Evolutionary conservation across 2,329 filamentous ascomycete genomes (phyloP), one percentile per base, ranked within the genome.

Genomic region (Neonectria ditissima): DNA sequence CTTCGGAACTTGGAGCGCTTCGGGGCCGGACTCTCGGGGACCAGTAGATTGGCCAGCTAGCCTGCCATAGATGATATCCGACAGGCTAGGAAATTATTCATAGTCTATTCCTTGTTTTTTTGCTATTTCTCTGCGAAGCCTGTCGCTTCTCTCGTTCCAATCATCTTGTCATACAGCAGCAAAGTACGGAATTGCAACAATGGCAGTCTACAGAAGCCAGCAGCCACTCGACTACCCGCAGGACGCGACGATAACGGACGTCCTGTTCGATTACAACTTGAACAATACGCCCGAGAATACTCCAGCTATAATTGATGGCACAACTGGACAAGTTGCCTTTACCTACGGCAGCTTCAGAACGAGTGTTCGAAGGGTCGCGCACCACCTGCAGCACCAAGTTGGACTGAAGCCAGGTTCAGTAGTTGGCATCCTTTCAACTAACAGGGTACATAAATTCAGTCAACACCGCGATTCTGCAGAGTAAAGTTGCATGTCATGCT

Each of bases 271-370:
- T 24, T 45, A 54, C 48, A 59, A 59, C 13, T 13, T 59, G 22
- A 59, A 59, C 24, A 37, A 45, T 34, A 54, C 50, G 14, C 43
- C 57, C 2, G 30, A 3, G 22, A n/a, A 59, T 1, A 59, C 53
- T 10, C 50, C 57, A 24, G 50, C 57, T 5, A 54, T 59, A 10
- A 59, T 59, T 2, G 57, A 59, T 47, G 57, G 57, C 2, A 48
- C 54, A 14, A 41, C 57, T 8, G 57, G 50, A 2, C 20, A 59
- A 54, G 41, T 48, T 10, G 32, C 16, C 18, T 59, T 59, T 34
- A 59, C 48, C 3, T 59, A 59, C 8, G 22, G 16, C n/a, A 59
- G 30, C 32, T 59, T 59, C 5, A 54, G 57, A 9, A 9, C 30
- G 6, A 28, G 48, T 10, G 57, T 59, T 3, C 32, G 30, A 16